Evolutionary conservation across 2,329 filamentous ascomycete genomes (phyloP).

Genomic region (Ophiostoma sp.): DNA sequence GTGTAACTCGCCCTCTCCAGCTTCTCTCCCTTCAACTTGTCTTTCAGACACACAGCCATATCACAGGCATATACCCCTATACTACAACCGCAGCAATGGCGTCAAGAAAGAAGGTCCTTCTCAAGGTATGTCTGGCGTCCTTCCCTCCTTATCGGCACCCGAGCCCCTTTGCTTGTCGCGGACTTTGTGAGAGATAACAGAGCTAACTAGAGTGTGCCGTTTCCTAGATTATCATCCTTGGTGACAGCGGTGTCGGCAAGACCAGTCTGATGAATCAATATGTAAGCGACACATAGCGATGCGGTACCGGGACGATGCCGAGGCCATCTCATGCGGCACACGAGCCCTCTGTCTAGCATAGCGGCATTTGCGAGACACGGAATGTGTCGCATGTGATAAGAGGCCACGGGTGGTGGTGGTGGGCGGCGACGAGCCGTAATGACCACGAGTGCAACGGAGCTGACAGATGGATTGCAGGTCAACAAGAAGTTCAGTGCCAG

Average conservation of each 20-base stretch:
- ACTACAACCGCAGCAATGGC: slow-evolving; percentile 52
- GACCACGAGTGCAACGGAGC: not conserved
- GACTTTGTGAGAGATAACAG: not conserved
- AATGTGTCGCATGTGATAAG: not conserved
- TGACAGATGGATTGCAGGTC: slow-evolving; percentile 55
- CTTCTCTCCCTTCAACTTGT: not conserved
- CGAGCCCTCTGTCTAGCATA: not conserved
- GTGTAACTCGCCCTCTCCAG: not conserved
- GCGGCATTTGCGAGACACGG: not conserved
- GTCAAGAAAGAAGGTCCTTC: slow-evolving; percentile 81
- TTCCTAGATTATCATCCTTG: slow-evolving; percentile 89
- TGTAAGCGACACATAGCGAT: slow-evolving; percentile 52
- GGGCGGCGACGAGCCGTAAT: not conserved
- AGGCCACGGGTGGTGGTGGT: not conserved
- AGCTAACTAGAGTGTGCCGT: not conserved
- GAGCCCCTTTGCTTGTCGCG: not conserved
- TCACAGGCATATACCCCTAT: not conserved
- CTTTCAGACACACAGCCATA: not conserved
- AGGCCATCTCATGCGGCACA: not conserved
- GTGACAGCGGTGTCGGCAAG: slow-evolving; percentile 98
- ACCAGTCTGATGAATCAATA: slow-evolving; percentile 99
- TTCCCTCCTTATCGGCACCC: not conserved
- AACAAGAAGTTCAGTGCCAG: slow-evolving; percentile 99
- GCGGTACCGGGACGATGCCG: not conserved
- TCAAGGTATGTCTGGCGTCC: slow-evolving; percentile 57